Base-by-base conservation (phyloP, 2,329 filamentous ascomycete species). In the Aspergillus pseudonomiae region DNA sequence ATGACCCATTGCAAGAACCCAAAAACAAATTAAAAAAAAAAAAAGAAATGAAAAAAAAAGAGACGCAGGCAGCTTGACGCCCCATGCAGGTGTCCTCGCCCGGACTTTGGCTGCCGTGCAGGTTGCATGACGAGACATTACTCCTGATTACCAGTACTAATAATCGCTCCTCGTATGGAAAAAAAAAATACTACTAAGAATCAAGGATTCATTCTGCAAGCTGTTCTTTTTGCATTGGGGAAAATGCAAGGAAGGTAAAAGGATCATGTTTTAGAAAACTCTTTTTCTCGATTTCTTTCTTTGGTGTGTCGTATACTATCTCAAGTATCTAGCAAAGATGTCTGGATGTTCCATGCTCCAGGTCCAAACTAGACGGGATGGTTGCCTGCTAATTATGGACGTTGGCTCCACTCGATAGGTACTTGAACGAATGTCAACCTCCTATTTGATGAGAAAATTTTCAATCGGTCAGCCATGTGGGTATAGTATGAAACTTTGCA, bases 391-490 rank as follows among this genome's bases (percentile, higher is more conserved):
- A 55, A 55, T 55, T 55, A 36, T 55, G 52, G 52, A 55, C 16
- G n/a, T 36, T 7, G 11, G n/a, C 26, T 39, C 52, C 52, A 55
- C 52, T 7, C 7, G 52, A 39, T 41, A 54, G 52, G 30, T 54
- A 36, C 52, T 54, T n/a, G 10, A 39, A n/a, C 21, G 24, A 55
- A 24, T 39, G 52, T 55, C 52, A 55, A 26, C 19, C 10, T 55
- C 32, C 9, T n/a, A 55, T 55, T 55, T 19, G 52, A 39, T 36
- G 52, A 55, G 52, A 55, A 55, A 36, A 55, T 39, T 55, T 55
- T 39, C 52, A 55, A 36, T 39, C 52, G 52, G 52, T 55, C 52
- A 55, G 52, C 52, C 52, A 55, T 55, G 52, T 55, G 52, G 52
- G 52, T 39, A 55, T 55, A 39, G 52, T 55, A 39, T 39, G 11